A percentile compares a stretch with the other conserved stretches of the same genome.
Conservation (phyloP, 371 early-diverging fungal species). For the Coemansia sp. region DNA sequence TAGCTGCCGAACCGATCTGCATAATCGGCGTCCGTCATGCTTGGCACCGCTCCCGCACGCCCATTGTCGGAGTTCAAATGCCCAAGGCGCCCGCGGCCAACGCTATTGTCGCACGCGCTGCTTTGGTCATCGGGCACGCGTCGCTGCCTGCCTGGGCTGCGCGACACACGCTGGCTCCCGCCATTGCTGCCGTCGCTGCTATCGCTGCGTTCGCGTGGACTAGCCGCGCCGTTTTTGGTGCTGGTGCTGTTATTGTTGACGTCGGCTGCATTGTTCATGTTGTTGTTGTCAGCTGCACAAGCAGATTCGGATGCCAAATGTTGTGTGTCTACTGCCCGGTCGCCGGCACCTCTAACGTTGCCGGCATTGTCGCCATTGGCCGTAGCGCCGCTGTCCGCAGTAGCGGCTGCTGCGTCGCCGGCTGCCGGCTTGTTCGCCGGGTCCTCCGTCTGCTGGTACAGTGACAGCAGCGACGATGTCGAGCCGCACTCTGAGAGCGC, state of each 20-base stretch:
- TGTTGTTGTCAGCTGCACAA: constrained; percentile 4
- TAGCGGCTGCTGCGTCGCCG: background rate
- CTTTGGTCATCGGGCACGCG: background rate
- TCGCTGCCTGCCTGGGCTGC: constrained; percentile 2
- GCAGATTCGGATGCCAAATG: background rate
- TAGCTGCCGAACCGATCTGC: constrained; percentile 33
- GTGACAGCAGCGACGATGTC: constrained; percentile 8
- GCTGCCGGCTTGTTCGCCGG: background rate
- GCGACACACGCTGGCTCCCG: background rate
- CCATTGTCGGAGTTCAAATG: constrained; percentile 9
- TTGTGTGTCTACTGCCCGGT: constrained; percentile 11
- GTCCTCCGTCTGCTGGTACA: constrained; percentile 6
- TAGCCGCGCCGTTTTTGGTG: constrained; percentile 3
- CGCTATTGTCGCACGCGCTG: constrained; percentile 7
- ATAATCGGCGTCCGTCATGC: constrained; percentile 20
- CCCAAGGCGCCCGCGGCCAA: background rate
- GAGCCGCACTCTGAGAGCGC: constrained; percentile 3
- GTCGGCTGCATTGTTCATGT: constrained; percentile 6
- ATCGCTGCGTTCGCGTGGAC: background rate
- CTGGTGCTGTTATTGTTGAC: constrained; percentile 14
- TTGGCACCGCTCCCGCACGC: constrained; percentile 5
- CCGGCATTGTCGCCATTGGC: background rate
- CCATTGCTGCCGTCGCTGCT: constrained; percentile 5
- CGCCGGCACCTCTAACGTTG: constrained; percentile 17
- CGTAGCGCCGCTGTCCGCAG: constrained; percentile 3